Evolutionary conservation across 805 yeast species (phyloP).

Genomic region (Zygoascus tannicola): DNA sequence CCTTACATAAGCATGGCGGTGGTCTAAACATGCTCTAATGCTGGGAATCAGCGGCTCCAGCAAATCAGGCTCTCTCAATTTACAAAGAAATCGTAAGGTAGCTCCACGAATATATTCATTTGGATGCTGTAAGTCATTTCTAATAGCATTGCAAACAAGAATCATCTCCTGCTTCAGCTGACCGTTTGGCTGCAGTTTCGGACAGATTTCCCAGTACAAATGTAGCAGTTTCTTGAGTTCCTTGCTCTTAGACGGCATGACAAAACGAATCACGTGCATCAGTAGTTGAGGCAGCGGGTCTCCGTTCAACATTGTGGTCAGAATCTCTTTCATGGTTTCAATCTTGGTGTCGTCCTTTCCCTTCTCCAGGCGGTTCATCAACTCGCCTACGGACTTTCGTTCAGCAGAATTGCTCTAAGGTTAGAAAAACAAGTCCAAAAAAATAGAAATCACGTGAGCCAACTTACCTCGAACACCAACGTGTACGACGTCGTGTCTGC

Average conservation of each 20-base stretch:
- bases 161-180: constrained; percentile 97
- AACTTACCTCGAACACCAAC: constrained; percentile 22
- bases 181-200: constrained; percentile 79
- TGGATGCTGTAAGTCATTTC: constrained; percentile 95
- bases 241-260: constrained; percentile 92
- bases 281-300: constrained; percentile 85
- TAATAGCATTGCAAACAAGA: constrained; percentile 94
- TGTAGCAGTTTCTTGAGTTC: constrained; percentile 85
- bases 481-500: constrained; percentile 35
- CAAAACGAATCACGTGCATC: constrained; percentile 95
- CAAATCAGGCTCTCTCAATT: constrained; percentile 85
- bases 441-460: background rate
- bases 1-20: constrained; percentile 96
- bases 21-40: constrained; percentile 82
- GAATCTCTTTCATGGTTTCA: constrained; percentile 79
- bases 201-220: constrained; percentile 97
- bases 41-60: constrained; percentile 93
- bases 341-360: constrained; percentile 83
- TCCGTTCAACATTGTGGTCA: constrained; percentile 82
- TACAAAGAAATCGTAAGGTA: constrained; percentile 83
- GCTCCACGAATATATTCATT: constrained; percentile 95
- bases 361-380: constrained; percentile 70
- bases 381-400: constrained; percentile 53
- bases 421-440: background rate
- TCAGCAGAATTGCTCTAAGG: constrained; percentile 21